Evolutionary conservation across 805 yeast genomes (phyloP), one percentile per base, ranked within the genome.

Genomic region (Yarrowia osloensis): DNA sequence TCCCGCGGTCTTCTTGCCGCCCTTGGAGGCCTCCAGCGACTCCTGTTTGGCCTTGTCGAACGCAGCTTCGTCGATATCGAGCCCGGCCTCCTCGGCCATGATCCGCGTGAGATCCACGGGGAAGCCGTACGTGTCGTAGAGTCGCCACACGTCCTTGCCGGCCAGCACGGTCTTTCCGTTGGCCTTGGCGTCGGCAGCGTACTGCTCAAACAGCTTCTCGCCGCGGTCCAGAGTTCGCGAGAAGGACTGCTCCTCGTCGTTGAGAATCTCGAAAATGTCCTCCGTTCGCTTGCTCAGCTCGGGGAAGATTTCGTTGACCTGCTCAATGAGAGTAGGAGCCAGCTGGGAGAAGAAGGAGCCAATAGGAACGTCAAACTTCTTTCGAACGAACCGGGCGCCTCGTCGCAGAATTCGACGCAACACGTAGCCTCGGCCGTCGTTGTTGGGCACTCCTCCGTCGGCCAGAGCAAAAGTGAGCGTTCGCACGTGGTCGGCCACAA

Each of bases 361-460:
- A 73, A 94, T 91, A 70, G 97, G 97, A 75, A 90, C 94, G 79
- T 91, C 87, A 89, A 95, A 87, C 81, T 95, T 93, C 81, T 95
- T 95, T 79, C 98, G 89, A 52, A 89, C 98, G 75, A 91, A 95
- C 79, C 99, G 89, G 44, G 97, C 91, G 75, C 99, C 99, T 83
- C 99, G 89, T 83, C 99, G 89, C 75, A 95, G 82, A 73, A 95
- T 93, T 82, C 99, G 89, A 81, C 99, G 88, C 77, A 95, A 82
- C 50, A 95, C 99, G 75, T 95, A 95, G 74, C 99, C 99, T 81
- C 99, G 89, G 74, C 99, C 99, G 77, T 95, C 99, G 75, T 93
- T 95, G 81, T 95, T 95, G 76, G 99, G 99, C 68, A 95, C 98
- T 75, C 99, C 99, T 75, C 99, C 99, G 78, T 95, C 99, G 44